Conservation (phyloP, 805 yeast genomes). For the Kluyveromyces siamensis region DNA sequence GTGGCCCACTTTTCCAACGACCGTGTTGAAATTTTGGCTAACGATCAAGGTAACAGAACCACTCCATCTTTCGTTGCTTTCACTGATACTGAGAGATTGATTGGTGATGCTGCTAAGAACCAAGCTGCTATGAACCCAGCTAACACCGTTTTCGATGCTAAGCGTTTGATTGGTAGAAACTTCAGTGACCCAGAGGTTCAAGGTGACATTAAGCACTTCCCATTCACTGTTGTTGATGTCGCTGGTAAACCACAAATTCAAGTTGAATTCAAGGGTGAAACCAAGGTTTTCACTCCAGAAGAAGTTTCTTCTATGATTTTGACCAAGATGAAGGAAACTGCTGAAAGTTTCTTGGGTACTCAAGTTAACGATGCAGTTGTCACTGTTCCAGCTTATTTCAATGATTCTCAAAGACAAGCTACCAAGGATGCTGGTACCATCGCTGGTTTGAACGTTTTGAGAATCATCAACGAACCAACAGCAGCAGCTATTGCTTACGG, state of each 20-base stretch:
- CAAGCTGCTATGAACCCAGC: constrained; percentile 95
- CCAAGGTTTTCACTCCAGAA: constrained; percentile 83
- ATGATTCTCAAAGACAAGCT: constrained; percentile 95
- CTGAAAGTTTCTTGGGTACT: constrained; percentile 82
- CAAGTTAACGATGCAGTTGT: constrained; percentile 86
- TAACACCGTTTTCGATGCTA: constrained; percentile 92
- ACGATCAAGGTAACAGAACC: constrained; percentile 97
- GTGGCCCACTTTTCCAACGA: constrained; percentile 83
- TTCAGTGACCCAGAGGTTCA: constrained; percentile 52
- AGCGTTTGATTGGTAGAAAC: constrained; percentile 79
- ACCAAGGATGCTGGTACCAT: constrained; percentile 94
- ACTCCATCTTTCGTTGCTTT: constrained; percentile 96
- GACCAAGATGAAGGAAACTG: constrained; percentile 87
- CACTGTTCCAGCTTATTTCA: constrained; percentile 93
- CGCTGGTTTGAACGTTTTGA: constrained; percentile 87
- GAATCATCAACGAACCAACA: constrained; percentile 93
- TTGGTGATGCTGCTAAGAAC: constrained; percentile 97
- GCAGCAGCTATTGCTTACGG: constrained; percentile 99
- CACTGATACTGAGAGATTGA: constrained; percentile 89
- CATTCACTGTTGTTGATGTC: constrained; percentile 69
- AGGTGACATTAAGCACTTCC: constrained; percentile 64
- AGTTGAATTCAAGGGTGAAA: constrained; percentile 84
- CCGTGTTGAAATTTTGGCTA: constrained; percentile 90
- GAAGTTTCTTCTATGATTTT: constrained; percentile 91
- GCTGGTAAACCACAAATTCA: constrained; percentile 81